Percentiles rank a stretch among this genome's conserved stretches.
Evolutionary conservation across 148 eudicot genomes (phyloP).

Genomic region (Talinum fruticosum): DNA sequence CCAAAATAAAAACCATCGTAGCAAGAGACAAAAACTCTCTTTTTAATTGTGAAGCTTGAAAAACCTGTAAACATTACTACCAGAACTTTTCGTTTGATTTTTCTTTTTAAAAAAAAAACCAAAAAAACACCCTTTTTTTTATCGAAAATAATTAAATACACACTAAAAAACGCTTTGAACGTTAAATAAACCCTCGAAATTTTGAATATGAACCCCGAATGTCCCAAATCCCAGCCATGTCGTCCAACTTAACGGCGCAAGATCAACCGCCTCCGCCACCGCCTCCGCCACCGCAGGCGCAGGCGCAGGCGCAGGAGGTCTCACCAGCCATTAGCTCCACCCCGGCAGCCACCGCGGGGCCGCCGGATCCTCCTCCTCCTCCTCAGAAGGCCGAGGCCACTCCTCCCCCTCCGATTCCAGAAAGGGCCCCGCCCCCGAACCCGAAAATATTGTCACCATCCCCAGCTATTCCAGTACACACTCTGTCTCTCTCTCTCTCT

Average conservation of each 20-base stretch:
- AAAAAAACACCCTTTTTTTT: too few relatives aligned
- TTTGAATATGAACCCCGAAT: neutral
- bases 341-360: slow-evolving; percentile 9
- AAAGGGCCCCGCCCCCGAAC: slow-evolving; percentile 18
- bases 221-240: neutral
- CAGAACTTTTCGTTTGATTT: too few relatives aligned
- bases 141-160: too few relatives aligned
- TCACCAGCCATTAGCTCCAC: neutral
- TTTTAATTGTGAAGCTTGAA: too few relatives aligned
- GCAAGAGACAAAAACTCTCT: too few relatives aligned
- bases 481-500: slow-evolving; percentile 6
- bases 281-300: neutral
- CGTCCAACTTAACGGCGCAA: slow-evolving; percentile 5
- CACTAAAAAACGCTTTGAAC: too few relatives aligned
- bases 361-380: slow-evolving; percentile 12
- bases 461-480: slow-evolving; percentile 79
- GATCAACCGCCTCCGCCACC: slow-evolving; percentile 2
- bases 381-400: slow-evolving; percentile 5
- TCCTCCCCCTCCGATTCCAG: slow-evolving; percentile 22
- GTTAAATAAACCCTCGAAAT: neutral
- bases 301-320: neutral
- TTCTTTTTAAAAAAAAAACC: too few relatives aligned
- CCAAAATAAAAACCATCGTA: too few relatives aligned
- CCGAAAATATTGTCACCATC: slow-evolving; percentile 43
- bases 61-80: too few relatives aligned